Percentiles rank a stretch among this genome's conserved stretches.
These are phyloP conservation scores for Hypericum androsaemum DNA, from an alignment of 345 rosid genomes.

Conservation along the genomic window DNA sequence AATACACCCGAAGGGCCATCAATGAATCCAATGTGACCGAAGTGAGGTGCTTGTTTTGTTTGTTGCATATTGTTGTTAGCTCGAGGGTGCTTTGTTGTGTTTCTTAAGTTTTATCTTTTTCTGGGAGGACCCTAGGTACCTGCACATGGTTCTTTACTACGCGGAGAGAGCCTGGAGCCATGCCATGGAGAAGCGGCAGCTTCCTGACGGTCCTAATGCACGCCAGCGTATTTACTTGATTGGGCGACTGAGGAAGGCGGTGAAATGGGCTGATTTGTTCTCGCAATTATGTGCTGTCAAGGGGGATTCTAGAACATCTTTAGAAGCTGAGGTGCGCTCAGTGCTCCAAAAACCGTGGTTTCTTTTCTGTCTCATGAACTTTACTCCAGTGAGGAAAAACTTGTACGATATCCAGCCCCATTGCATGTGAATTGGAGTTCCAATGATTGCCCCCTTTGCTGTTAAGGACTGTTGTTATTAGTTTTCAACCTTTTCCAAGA, in stretches of 20 bases:
- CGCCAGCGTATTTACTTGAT: conserved; percentile 76
- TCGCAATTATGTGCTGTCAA: conserved; percentile 64
- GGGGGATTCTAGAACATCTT: conserved; percentile 83
- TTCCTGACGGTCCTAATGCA: conserved; percentile 89
- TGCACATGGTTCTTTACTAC: conserved; percentile 78
- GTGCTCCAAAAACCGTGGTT: conserved; percentile 2
- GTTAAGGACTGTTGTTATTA: too few species aligned
- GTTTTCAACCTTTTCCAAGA: too few species aligned
- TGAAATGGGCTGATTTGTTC: conserved; percentile 81
- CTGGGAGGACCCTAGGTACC: conserved; percentile 57
- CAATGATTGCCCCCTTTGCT: too few species aligned
- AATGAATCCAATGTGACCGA: conserved; percentile 79
- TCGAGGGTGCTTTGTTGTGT: not conserved
- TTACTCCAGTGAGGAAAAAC: too few species aligned
- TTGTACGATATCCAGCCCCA: too few species aligned
- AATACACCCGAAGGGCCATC: conserved; percentile 56
- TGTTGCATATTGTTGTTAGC: not conserved
- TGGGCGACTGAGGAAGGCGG: conserved; percentile 94
- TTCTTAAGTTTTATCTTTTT: too few species aligned
- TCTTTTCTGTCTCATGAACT: too few species aligned
- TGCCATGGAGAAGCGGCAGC: conserved; percentile 98
- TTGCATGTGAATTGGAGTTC: too few species aligned
- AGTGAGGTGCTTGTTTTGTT: conserved; percentile 47
- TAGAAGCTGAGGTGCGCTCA: conserved; percentile 80
- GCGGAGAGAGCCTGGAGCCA: conserved; percentile 99